Evolutionary conservation across 306 rosid genomes (phyloP).

Genomic region (Carpinus viminea): DNA sequence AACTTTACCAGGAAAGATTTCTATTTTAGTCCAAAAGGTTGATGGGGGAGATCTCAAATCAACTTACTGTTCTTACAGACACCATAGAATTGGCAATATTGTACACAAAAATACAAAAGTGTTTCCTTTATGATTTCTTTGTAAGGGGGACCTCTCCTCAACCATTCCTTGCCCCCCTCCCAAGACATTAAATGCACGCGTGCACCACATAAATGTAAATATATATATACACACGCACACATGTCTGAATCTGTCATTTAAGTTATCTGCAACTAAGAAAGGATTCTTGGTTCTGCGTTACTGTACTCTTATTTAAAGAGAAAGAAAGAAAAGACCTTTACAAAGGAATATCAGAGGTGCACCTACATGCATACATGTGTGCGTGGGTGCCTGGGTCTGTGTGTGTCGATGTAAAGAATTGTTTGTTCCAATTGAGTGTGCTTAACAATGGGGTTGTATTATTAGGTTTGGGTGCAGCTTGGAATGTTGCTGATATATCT

Average conservation of each 20-base stretch:
- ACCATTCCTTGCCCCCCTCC: not conserved
- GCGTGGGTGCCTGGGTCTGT: not conserved
- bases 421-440: slow-evolving; percentile 1
- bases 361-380: not conserved
- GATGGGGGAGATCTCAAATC: not conserved
- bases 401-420: not conserved
- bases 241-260: not conserved
- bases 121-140: too few relatives aligned
- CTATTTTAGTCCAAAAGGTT: not conserved
- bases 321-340: not conserved
- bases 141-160: too few relatives aligned
- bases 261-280: not conserved
- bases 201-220: too few relatives aligned
- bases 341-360: not conserved
- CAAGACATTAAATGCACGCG: not conserved
- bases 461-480: slow-evolving; percentile 91
- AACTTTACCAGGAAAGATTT: not conserved
- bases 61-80: not conserved
- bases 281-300: not conserved
- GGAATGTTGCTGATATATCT: slow-evolving; percentile 87
- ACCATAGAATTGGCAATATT: too few relatives aligned
- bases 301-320: not conserved
- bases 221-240: too few relatives aligned
- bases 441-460: slow-evolving; percentile 26
- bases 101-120: too few relatives aligned